Conservation (phyloP, 768 basidiomycete genomes). For the Artomyces pyxidatus region DNA sequence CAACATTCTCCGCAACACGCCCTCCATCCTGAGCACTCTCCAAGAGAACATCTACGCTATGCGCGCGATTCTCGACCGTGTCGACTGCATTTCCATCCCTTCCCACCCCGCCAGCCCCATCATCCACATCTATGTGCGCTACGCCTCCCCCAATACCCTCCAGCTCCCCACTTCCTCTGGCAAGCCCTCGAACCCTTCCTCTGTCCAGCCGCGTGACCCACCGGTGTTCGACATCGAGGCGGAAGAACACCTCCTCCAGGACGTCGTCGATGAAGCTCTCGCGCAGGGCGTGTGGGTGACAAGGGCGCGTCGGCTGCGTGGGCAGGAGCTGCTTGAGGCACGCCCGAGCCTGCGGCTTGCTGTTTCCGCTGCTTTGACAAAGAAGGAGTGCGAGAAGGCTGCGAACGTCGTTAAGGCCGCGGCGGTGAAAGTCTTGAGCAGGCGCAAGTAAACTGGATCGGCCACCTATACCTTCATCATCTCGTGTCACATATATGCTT, state of each 20-base stretch:
- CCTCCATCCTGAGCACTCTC: conserved; percentile 65
- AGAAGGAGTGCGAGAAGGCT: conserved; percentile 91
- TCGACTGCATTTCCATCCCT: conserved; percentile 79
- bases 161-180: conserved; percentile 18
- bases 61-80: conserved; percentile 71
- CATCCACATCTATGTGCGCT: conserved; percentile 71
- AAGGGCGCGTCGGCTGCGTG: conserved; percentile 69
- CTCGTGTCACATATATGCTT: too few relatives aligned
- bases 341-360: conserved; percentile 83
- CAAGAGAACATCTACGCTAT: conserved; percentile 77
- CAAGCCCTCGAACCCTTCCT: conserved; percentile 44
- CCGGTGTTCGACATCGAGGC: conserved; percentile 43
- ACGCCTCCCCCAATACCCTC: conserved; percentile 20
- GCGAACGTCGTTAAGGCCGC: conserved; percentile 64
- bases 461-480: too few relatives aligned
- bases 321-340: conserved; percentile 78
- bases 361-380: conserved; percentile 67
- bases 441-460: conserved; percentile 43
- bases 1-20: conserved; percentile 65
- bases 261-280: conserved; percentile 84
- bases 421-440: conserved; percentile 65
- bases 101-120: conserved; percentile 83
- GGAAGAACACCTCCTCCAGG: conserved; percentile 82
- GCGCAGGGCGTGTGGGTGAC: conserved; percentile 81
- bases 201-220: conserved; percentile 38